Evolutionary conservation across 176 grass and related monocot genomes (phyloP), one percentile per base, ranked within the genome.

Genomic region (Chloris gayana): DNA sequence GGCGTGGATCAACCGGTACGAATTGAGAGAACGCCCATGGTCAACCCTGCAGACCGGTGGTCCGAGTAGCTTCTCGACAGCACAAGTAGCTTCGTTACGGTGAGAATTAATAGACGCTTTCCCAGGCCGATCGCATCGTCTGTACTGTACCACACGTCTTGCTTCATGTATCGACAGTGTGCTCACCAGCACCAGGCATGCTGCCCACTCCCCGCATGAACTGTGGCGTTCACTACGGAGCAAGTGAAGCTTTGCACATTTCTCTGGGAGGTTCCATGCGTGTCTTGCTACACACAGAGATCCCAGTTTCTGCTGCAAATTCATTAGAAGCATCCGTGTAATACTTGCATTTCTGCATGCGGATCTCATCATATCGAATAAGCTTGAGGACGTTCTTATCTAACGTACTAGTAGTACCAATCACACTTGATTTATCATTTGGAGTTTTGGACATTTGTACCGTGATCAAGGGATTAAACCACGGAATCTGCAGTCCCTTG

Each of bases 1-100:
- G 88, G 92, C 41, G 76, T 79, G 12, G 86, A 99, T 59, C 82
- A 84, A 8, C 50, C 85, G 13, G 70, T 67, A 9, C 75, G 82
- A 50, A 51, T 88, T 12, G 45, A 93, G 77, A 89, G 96, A 75
- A 58, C 82, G 27, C 90, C 95, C 69, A 68, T 98, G 14, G 68
- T 77, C 34, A 69, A 98, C 64, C 92, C 81, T 32, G 32, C 69
- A 34, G 85, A 88, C 30, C 19, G 31, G 14, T 73, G 15, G 70
- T 53, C 53, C 31, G 54, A 65, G 37, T 74, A 79, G 50, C 25
- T 39, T 44, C 15, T 38, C 67, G 60, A 64, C 49, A 38, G 7
- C 57, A 58, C 45, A 66, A 0, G 61, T 67, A 75, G 41, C 30
- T 69, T 67, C 7, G 41, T 10, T 44, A 51, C 22, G n/a, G 69